Conservation (phyloP, 768 basidiomycete species). For the Vishniacozyma victoriae region DNA sequence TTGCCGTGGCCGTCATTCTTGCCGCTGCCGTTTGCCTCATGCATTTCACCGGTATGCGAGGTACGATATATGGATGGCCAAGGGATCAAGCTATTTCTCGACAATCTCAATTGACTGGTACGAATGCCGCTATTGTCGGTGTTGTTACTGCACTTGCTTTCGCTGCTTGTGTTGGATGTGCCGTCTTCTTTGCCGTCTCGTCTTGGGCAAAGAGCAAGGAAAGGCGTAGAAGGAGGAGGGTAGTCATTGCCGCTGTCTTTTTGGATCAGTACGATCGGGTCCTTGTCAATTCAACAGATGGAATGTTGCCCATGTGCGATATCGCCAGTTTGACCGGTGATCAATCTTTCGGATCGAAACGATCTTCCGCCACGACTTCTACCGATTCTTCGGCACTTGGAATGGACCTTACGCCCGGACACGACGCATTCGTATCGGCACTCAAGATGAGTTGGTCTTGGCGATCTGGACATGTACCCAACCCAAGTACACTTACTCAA, state of each 20-base stretch:
- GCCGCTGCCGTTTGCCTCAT: slow-evolving; percentile 42
- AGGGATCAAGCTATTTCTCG: slow-evolving; percentile 10
- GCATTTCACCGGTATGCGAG: slow-evolving; percentile 45
- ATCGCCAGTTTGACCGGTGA: slow-evolving; percentile 32
- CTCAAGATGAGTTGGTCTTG: slow-evolving; percentile 45
- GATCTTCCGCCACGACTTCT: slow-evolving; percentile 12
- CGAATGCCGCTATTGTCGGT: slow-evolving; percentile 42
- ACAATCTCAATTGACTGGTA: slow-evolving; percentile 25
- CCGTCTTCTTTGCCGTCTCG: slow-evolving; percentile 38
- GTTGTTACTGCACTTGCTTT: slow-evolving; percentile 44
- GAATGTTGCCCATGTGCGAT: slow-evolving; percentile 46
- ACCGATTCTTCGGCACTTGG: slow-evolving; percentile 40
- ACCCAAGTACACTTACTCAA: neutral
- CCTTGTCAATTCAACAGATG: slow-evolving; percentile 45
- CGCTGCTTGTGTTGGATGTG: slow-evolving; percentile 40
- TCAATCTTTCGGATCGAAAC: neutral
- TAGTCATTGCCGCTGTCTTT: slow-evolving; percentile 45
- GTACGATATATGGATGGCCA: slow-evolving; percentile 39
- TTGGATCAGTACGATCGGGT: slow-evolving; percentile 42
- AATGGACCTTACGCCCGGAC: slow-evolving; percentile 43
- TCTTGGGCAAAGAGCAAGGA: slow-evolving; percentile 22
- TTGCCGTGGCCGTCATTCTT: slow-evolving; percentile 41
- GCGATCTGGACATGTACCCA: slow-evolving; percentile 22
- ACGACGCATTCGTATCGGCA: slow-evolving; percentile 47
- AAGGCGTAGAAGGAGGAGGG: slow-evolving; percentile 33